Evolutionary conservation across 2,329 filamentous ascomycete genomes (phyloP).

Genomic region (Verticillium zaregamsianum): DNA sequence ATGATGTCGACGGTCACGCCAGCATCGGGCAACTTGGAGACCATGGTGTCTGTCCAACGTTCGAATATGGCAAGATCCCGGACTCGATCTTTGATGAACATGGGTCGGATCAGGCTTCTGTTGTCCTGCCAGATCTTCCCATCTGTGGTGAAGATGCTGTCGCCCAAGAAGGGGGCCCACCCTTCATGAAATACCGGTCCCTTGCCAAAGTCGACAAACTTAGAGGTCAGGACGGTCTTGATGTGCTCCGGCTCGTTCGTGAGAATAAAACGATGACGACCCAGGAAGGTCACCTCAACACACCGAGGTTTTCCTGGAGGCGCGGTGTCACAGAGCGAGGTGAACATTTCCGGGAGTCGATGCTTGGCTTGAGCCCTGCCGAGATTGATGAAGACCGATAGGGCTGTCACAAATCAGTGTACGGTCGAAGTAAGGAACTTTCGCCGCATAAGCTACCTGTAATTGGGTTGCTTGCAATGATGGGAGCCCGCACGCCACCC

Average conservation of each 20-base stretch:
- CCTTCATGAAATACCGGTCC: constrained; percentile 35
- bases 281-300: constrained; percentile 29
- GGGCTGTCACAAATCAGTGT: constrained; percentile 4
- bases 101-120: constrained; percentile 47
- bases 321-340: constrained; percentile 20
- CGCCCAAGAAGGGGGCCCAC: constrained; percentile 45
- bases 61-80: constrained; percentile 55
- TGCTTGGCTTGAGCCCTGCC: constrained; percentile 15
- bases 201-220: constrained; percentile 52
- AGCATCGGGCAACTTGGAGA: constrained; percentile 52
- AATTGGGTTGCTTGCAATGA: constrained; percentile 12
- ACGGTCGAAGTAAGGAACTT: neutral
- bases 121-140: constrained; percentile 50
- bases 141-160: constrained; percentile 53
- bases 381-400: constrained; percentile 10
- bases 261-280: constrained; percentile 32
- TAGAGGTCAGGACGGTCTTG: constrained; percentile 38
- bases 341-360: constrained; percentile 25
- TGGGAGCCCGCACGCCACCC: constrained; percentile 11
- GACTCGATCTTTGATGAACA: constrained; percentile 45
- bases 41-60: constrained; percentile 51
- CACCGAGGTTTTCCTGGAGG: constrained; percentile 28
- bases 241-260: constrained; percentile 51
- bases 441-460: constrained; percentile 4
- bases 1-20: constrained; percentile 56